Conservation (phyloP, 2,329 filamentous ascomycete genomes). For the Lachnellula arida region DNA sequence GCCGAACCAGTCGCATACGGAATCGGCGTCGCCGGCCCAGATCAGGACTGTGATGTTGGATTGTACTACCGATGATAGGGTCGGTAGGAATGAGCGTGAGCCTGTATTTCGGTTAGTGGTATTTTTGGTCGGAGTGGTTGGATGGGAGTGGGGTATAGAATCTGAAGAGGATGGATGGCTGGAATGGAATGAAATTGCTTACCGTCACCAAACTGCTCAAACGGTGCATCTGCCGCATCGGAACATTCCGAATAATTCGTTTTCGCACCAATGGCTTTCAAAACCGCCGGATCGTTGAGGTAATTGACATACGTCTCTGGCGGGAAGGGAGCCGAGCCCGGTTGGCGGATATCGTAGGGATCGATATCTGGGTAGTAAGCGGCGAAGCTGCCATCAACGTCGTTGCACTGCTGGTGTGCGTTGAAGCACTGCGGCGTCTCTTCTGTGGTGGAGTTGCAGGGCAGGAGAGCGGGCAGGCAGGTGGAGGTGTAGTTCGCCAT, state of each 20-base stretch:
- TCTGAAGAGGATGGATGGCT: too few relatives aligned
- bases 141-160: neutral
- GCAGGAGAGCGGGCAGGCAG: conserved; percentile 37
- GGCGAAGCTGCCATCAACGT: conserved; percentile 7
- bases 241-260: conserved; percentile 38
- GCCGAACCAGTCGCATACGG: conserved; percentile 53
- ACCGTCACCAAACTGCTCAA: conserved; percentile 36
- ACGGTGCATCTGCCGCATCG: conserved; percentile 31
- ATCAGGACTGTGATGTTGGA: conserved; percentile 43
- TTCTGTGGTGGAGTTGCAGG: conserved; percentile 49
- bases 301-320: conserved; percentile 36
- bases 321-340: conserved; percentile 32
- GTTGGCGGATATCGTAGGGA: conserved; percentile 26
- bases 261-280: conserved; percentile 41
- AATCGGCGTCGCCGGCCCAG: conserved; percentile 52
- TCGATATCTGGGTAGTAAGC: conserved; percentile 21
- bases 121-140: neutral
- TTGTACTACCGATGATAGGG: conserved; percentile 40
- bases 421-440: conserved; percentile 77
- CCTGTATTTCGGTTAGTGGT: conserved; percentile 6
- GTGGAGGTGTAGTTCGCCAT: conserved; percentile 31
- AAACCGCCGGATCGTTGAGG: conserved; percentile 32
- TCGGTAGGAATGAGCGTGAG: conserved; percentile 38
- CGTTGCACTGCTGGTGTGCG: conserved; percentile 43
- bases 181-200: conserved; percentile 5